Evolutionary conservation across 371 early-diverging fungal species (phyloP).

Genomic region (Apophysomyces variabilis): DNA sequence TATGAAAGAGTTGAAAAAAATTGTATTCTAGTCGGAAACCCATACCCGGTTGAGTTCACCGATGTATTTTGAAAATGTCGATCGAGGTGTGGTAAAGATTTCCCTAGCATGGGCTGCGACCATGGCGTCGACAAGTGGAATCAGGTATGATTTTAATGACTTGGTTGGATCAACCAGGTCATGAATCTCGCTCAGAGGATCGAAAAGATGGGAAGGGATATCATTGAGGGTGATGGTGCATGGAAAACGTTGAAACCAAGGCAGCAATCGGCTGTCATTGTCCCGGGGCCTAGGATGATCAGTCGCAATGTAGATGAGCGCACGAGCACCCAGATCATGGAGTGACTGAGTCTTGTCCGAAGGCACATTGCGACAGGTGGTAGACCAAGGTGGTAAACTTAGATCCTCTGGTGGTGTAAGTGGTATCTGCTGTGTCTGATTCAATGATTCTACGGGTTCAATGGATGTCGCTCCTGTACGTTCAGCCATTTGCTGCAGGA

Average conservation of each 20-base stretch:
- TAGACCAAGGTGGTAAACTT: constrained; percentile 23
- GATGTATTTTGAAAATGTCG: constrained; percentile 41
- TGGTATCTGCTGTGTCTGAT: not conserved
- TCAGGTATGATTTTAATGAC: constrained; percentile 20
- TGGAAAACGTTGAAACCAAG: constrained; percentile 36
- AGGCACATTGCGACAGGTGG: constrained; percentile 10
- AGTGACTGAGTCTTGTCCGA: not conserved
- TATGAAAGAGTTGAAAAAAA: constrained; percentile 2
- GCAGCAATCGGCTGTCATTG: constrained; percentile 19
- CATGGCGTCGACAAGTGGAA: constrained; percentile 43
- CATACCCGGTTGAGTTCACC: constrained; percentile 31
- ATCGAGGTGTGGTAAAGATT: constrained; percentile 36
- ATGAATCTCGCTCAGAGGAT: constrained; percentile 23
- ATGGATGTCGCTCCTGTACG: not conserved
- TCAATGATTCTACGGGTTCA: not conserved
- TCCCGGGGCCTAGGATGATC: constrained; percentile 32
- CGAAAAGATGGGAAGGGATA: constrained; percentile 24
- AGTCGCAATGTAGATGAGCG: constrained; percentile 34
- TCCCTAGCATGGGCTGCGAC: constrained; percentile 34
- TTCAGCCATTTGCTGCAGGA: constrained; percentile 27
- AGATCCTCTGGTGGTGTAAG: constrained; percentile 14
- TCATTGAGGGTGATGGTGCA: constrained; percentile 35
- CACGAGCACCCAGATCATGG: not conserved
- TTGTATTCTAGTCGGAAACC: constrained; percentile 10
- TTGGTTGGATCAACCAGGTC: constrained; percentile 29